Conservation (phyloP, 2,329 filamentous ascomycete genomes). For the Juglanconis oblonga region DNA sequence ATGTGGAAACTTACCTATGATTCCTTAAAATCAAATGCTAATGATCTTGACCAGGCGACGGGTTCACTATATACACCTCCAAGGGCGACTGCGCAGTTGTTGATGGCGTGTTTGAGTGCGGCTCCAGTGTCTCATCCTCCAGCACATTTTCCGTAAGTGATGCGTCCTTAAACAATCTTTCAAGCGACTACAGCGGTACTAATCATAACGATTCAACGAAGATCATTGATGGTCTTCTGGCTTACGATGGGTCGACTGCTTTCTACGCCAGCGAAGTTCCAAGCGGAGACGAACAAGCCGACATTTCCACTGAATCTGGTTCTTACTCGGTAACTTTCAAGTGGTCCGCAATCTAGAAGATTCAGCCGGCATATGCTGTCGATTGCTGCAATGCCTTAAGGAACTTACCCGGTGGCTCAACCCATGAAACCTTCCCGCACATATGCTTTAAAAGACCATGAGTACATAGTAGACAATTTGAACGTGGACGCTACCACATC, state of each 20-base stretch:
- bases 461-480: no score
- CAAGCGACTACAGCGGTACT: background rate
- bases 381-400: background rate
- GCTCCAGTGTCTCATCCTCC: conserved; percentile 33
- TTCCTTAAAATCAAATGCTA: background rate
- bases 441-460: no score
- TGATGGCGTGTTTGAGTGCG: conserved; percentile 53
- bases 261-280: conserved; percentile 8
- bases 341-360: background rate
- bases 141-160: background rate
- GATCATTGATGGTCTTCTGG: conserved; percentile 2
- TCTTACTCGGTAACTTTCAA: conserved; percentile 7
- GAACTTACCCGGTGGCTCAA: no score
- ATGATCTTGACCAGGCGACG: conserved; percentile 26
- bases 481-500: no score
- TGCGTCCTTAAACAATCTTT: background rate
- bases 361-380: background rate
- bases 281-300: background rate
- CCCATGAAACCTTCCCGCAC: no score
- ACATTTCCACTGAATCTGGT: background rate
- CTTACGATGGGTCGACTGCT: conserved; percentile 9
- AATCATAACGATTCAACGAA: background rate
- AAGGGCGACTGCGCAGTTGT: conserved; percentile 59
- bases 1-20: background rate
- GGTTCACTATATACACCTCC: conserved; percentile 55